Evolutionary conservation across 257 asterid genomes (phyloP), one percentile per base, ranked within the genome.

Genomic region (Solanum chiquidenum): DNA sequence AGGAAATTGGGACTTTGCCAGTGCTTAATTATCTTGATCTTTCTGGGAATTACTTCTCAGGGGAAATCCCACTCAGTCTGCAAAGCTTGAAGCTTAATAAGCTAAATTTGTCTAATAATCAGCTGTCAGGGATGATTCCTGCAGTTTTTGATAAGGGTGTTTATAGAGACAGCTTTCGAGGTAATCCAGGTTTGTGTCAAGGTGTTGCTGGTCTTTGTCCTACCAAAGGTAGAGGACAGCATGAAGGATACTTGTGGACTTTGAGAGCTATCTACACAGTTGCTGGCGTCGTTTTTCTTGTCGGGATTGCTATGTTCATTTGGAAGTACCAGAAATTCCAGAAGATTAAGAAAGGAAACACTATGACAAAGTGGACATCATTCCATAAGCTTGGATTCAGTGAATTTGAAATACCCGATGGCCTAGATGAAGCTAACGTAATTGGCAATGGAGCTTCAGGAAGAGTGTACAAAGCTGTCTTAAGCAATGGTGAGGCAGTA

Each of bases 11-110:
- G 75, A 91, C 77, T 75, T 88, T 96, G 87, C 91, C 92, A 6
- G 94, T 89, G 60, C 94, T 96, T 27, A 95, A 94, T 89, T 96
- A 94, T 84, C 98, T 96, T 6, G 99, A 96, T 84, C 98, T 96
- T 82, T 96, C 99, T 1, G 71, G 44, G 74, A 96, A 96, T 77
- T 80, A 80, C 16, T 91, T 96, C 18, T 90, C 94, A 0, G 98
- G 99, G 25, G 31, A 2, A 11, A 92, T 96, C 86, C 99, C 99
- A 0, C 18, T 88, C 35, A 79, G 90, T 23, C 75, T 96, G 90
- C 93, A 94, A 93, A 94, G 92, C 88, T 86, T 96, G 91, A 94
- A 92, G 93, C 96, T 96, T 55, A 94, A 93, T 87, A 83, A 12
- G 49, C 89, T 95, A 7, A 96, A 96, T 85, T 88, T 95, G 68